Conservation (phyloP, 306 rosid species). For the Datisca glomerata region DNA sequence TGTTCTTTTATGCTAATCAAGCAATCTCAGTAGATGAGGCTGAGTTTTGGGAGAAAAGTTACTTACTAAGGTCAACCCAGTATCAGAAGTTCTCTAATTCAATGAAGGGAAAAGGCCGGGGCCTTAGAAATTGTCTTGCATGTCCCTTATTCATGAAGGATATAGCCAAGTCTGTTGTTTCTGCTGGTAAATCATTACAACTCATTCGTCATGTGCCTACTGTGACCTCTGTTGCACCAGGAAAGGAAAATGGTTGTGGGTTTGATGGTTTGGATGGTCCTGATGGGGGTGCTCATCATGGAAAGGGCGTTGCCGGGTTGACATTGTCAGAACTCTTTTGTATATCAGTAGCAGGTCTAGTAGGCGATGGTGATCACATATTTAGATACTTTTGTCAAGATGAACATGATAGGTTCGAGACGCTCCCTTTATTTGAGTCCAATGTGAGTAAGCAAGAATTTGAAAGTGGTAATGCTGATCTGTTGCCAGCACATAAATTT, state of each 20-base stretch:
- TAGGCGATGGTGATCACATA: constrained; percentile 78
- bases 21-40: constrained; percentile 61
- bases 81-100: constrained; percentile 26
- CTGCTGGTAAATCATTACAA: constrained; percentile 96
- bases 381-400: constrained; percentile 49
- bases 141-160: constrained; percentile 78
- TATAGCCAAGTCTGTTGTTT: constrained; percentile 62
- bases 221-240: constrained; percentile 20
- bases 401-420: constrained; percentile 22
- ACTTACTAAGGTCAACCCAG: constrained; percentile 44
- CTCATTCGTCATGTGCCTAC: constrained; percentile 57
- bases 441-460: constrained; percentile 16
- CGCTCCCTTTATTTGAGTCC: constrained; percentile 20
- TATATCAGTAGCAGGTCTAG: constrained; percentile 69
- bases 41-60: constrained; percentile 97
- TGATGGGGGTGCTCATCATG: constrained; percentile 24
- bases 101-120: constrained; percentile 41
- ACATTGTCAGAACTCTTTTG: constrained; percentile 76
- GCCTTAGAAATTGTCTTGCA: constrained; percentile 30
- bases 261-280: constrained; percentile 26
- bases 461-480: constrained; percentile 20
- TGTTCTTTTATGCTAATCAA: constrained; percentile 71
- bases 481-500: constrained; percentile 22
- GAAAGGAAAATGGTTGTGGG: constrained; percentile 39
- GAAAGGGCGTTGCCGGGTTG: constrained; percentile 47